Evolutionary conservation across 805 yeast genomes (phyloP), one percentile per base, ranked within the genome.

Genomic region (Candida parachauliodes): DNA sequence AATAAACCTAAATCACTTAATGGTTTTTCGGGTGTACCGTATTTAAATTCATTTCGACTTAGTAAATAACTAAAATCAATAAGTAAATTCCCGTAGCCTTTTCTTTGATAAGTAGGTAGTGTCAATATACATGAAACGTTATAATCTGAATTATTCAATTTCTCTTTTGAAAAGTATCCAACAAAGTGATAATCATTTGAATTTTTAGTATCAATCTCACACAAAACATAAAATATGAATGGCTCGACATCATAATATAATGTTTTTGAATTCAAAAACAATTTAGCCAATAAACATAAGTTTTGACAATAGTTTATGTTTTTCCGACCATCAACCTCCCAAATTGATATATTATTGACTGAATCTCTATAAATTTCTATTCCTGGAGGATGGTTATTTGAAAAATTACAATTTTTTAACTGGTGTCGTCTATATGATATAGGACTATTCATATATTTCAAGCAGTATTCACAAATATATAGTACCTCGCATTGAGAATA

Each of bases 11-110:
- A 63, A 46, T 84, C 89, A 47, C 93, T 82, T 40, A 91, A 68
- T 0, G 98, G 98, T 53, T 89, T 91, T 51, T 93, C 98, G 0
- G 98, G 98, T 0, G 97, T 85, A 0, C 98, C 98, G 39, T 74
- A 73, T 45, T 81, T 82, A 48, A 74, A 79, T 55, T 91, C 97
- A 41, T 77, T 70, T 36, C 83, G 67, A 1, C 93, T 76, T 33
- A 93, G 62, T 12, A 88, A 60, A 54, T 93, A 93, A 40, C 96
- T 86, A 57, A 93, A 88, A 46, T 86, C 94, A 54, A 93, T 91
- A 41, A 93, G 66, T 42, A 91, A 74, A 55, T 79, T 82, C 2
- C 98, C 98, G 59, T 84, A 88, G 0, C 98, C 98, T 44, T 78
- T 77, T 35, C 96, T 62, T 60, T 91, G 97, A 54, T 82, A 81